Percentiles rank a stretch among this genome's conserved stretches.
Evolutionary conservation across 257 asterid genomes (phyloP).

Genomic region (Nicotiana undulata): DNA sequence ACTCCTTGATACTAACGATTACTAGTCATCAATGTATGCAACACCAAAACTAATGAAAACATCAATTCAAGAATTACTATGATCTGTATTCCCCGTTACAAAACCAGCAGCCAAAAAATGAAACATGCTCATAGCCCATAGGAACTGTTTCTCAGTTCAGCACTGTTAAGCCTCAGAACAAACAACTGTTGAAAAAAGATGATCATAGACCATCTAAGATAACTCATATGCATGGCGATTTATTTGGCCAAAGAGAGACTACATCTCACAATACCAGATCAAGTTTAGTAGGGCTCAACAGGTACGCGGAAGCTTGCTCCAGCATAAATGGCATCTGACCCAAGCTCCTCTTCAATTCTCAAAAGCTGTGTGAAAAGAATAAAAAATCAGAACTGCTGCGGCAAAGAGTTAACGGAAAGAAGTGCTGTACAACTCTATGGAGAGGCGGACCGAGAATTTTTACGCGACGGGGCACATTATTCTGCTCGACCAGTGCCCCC

Average conservation of each 20-base stretch:
- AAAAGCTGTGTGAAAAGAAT: conserved; percentile 39
- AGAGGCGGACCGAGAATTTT: too few species aligned
- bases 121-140: background rate
- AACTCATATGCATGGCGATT: background rate
- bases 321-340: conserved; percentile 87
- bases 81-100: background rate
- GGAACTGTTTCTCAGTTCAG: background rate
- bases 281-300: conserved; percentile 63
- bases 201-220: background rate
- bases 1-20: too few species aligned
- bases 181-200: background rate
- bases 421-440: background rate
- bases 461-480: too few species aligned
- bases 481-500: too few species aligned
- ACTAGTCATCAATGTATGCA: too few species aligned
- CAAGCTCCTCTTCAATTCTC: conserved; percentile 97
- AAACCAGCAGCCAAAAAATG: background rate
- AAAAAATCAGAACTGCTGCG: background rate
- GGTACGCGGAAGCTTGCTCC: conserved; percentile 84
- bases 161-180: background rate
- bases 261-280: background rate
- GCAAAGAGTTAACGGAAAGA: background rate
- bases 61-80: background rate
- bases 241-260: background rate
- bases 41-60: background rate